Evolutionary conservation across 2,329 filamentous ascomycete species (phyloP).

Genomic region (Botryotinia globosa): DNA sequence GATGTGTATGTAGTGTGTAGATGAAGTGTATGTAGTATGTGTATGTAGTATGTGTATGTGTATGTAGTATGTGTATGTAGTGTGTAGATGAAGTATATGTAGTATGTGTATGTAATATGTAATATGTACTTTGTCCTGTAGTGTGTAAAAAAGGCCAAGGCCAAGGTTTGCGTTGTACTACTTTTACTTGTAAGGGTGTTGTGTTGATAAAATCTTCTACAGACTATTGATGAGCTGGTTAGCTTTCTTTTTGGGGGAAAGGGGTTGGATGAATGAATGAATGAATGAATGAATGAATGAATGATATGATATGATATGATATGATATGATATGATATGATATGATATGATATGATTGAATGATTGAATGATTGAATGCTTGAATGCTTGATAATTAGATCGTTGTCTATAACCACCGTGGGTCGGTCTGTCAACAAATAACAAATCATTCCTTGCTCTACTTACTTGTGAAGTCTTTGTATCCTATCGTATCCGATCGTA

Average conservation of each 20-base stretch:
- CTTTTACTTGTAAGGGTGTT: not conserved
- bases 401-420: not conserved
- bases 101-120: not conserved
- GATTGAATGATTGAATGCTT: not conserved
- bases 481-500: not conserved
- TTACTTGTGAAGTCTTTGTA: not conserved
- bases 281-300: not conserved
- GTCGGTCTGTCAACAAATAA: too few relatives aligned
- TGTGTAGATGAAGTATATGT: too few relatives aligned
- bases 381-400: not conserved
- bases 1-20: too few relatives aligned
- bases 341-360: not conserved
- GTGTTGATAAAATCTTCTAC: not conserved
- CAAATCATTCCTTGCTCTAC: not conserved
- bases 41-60: too few relatives aligned
- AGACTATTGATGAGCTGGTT: conserved; percentile 6
- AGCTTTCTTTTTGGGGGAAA: not conserved
- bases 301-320: not conserved
- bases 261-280: not conserved
- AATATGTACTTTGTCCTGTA: too few relatives aligned
- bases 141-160: not conserved
- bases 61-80: too few relatives aligned
- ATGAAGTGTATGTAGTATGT: too few relatives aligned
- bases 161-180: not conserved
- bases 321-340: not conserved